Base-by-base conservation (phyloP, 768 basidiomycete species). In the Trametes cubensis region DNA sequence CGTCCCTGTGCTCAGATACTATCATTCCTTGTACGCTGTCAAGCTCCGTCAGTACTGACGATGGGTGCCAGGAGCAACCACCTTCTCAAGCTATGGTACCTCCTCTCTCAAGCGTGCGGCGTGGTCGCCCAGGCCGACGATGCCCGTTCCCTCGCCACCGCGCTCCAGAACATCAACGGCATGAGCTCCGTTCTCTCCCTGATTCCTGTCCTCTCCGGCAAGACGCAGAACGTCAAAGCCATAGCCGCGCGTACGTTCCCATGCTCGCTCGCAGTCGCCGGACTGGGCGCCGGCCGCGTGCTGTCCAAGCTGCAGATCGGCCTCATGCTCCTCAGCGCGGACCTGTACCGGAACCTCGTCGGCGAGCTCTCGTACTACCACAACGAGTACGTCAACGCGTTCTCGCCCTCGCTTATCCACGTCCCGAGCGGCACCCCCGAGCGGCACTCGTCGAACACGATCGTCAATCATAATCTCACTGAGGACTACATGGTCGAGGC, bases 401-500 rank as follows among this genome's bases (percentile, higher is more conserved):
- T 60, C 51, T 60, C 59, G 18, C 59, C 59, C 1, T 23, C 48
- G 17, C 58, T 59, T 41, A 59, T 59, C 34, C 58, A 59, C 30
- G 25, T 51, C 25, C 58, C 58, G 0, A 59, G 48, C 4, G 58
- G 58, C 10, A 59, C 58, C 26, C 58, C 58, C 17, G 58, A 59
- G 49, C 58, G 58, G 17, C 58, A 59, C 26, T 50, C 58, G 25
- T 59, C 58, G 5, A 59, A 59, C 42, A 49, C 44, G 8, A 52
- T 59, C 49, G 58, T 59, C 21, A 59, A 59, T n/a, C 58, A 59
- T n/a, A 59, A 59, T 41, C 21, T 34, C 23, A 59, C 58, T 1
- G 58, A 59, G 48, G 58, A 59, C 48, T 59, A 59, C 49, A 59
- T 59, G 58, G 25, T 59, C 39, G 58, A 59, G 40, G 58, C 49